Evolutionary conservation across 306 rosid genomes (phyloP).

Genomic region (Trifolium dubium): DNA sequence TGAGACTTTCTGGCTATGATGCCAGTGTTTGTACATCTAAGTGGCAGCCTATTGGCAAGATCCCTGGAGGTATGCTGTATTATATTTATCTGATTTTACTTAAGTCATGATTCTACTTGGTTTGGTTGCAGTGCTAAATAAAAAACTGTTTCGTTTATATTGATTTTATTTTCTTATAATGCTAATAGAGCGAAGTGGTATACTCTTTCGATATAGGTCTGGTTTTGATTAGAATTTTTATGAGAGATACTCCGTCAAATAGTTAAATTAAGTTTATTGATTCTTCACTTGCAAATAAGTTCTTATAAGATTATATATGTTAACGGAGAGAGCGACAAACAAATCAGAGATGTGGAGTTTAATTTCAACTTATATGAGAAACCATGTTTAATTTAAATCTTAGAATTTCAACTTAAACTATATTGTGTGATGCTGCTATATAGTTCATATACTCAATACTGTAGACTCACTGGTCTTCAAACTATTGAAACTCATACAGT

Average conservation of each 20-base stretch:
- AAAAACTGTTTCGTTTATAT: slow-evolving; percentile 1
- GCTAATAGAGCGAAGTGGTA: slow-evolving; percentile 24
- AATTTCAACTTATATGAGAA: background rate
- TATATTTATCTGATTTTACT: slow-evolving; percentile 11
- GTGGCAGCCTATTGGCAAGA: slow-evolving; percentile 93
- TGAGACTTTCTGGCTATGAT: slow-evolving; percentile 81
- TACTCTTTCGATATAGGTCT: slow-evolving; percentile 2
- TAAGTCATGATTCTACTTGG: slow-evolving; percentile 3
- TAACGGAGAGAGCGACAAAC: background rate
- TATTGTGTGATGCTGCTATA: background rate
- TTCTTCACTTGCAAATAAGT: background rate
- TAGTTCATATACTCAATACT: slow-evolving; percentile 7
- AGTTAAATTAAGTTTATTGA: background rate
- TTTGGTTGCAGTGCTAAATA: slow-evolving; percentile 21
- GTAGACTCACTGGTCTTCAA: background rate
- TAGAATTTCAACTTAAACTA: background rate
- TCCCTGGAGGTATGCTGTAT: slow-evolving; percentile 83
- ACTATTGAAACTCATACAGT: background rate
- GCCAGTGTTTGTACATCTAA: slow-evolving; percentile 85
- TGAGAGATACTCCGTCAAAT: background rate
- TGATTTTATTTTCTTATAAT: slow-evolving; percentile 22
- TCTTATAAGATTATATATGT: background rate
- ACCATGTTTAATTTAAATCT: background rate
- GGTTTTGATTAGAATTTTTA: background rate
- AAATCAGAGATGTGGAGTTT: background rate